Evolutionary conservation across 768 basidiomycete species (phyloP), one percentile per base, ranked within the genome.

Genomic region (Hypholoma sublateritium): DNA sequence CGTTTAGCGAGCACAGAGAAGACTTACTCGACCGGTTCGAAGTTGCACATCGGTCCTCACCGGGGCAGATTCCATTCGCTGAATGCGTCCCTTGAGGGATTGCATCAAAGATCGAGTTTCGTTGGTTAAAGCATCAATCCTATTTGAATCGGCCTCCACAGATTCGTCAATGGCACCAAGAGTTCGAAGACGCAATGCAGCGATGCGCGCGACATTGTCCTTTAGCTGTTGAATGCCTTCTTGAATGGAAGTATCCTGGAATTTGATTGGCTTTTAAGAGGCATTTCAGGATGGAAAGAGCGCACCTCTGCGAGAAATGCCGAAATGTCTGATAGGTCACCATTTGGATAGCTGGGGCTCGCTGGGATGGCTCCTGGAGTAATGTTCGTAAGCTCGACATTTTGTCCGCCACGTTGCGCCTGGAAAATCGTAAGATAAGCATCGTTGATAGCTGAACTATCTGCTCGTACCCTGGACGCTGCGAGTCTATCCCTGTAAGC

Each of bases 71-170:
- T 84, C 80, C 52, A 92, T 65, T 0, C 74, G 72, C 68, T 84
- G 79, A 57, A 92, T 82, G 28, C 87, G 75, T 24, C 78, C 74
- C 62, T 86, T 87, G 24, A 90, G 70, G 35, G 74, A 69, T 52
- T 78, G 80, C 65, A 80, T 83, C 54, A 88, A 75, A 0, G 78
- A 71, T 61, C 84, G 82, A 1, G 87, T 88, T 45, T 87, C 82
- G 14, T 70, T 73, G 14, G 85, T 76, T 50, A 90, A 74, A 16
- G 79, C 74, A n/a, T 85, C 83, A 22, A 90, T 77, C 56, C 81
- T 67, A 8, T 62, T 61, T n/a, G 65, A 50, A 17, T 72, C 72
- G 8, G 62, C 61, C 28, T 64, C 54, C n/a, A 58, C 60, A 36
- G 62, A 64, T n/a, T 70, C 70, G 39, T 69, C 71, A 25, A 76